Evolutionary conservation across 1,284 basidiomycete genomes (phyloP).

Genomic region (Malassezia obtusa): DNA sequence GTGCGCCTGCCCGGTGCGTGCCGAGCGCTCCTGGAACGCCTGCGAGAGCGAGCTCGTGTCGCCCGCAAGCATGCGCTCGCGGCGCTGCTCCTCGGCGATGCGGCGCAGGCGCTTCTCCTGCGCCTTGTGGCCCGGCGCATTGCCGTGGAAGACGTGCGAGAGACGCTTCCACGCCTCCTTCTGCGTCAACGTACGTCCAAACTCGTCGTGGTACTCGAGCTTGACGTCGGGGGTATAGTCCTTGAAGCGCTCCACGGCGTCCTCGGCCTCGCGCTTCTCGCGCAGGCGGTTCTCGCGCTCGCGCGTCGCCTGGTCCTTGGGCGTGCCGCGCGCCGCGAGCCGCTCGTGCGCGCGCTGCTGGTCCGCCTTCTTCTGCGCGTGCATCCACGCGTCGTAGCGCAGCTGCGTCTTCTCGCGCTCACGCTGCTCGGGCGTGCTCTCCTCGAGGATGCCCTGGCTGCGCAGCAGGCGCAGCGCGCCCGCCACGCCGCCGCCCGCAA

Average conservation of each 20-base stretch:
- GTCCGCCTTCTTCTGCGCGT: conserved; percentile 66
- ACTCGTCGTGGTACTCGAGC: conserved; percentile 82
- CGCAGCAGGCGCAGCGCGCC: conserved; percentile 77
- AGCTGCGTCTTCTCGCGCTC: conserved; percentile 73
- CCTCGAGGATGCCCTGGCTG: conserved; percentile 76
- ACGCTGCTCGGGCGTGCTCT: conserved; percentile 58
- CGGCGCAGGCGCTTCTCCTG: conserved; percentile 37
- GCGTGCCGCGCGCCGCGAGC: conserved; percentile 47
- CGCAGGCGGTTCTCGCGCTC: conserved; percentile 87
- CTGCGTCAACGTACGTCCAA: conserved; percentile 73
- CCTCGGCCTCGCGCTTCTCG: conserved; percentile 79
- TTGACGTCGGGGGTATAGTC: conserved; percentile 94
- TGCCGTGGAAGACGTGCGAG: conserved; percentile 46
- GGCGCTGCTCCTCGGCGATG: conserved; percentile 40
- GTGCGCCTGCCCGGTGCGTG: conserved; percentile 43
- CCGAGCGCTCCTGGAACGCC: conserved; percentile 38
- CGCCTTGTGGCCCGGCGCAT: conserved; percentile 39
- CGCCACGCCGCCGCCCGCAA: conserved; percentile 58
- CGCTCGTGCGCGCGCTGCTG: conserved; percentile 71
- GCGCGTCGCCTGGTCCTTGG: conserved; percentile 70
- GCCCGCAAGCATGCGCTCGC: conserved; percentile 43
- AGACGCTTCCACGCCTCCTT: conserved; percentile 61
- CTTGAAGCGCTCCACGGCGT: conserved; percentile 72
- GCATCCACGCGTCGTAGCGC: conserved; percentile 80
- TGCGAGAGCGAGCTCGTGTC: conserved; percentile 40